Evolutionary conservation across 1,284 basidiomycete species (phyloP).

Genomic region (Malassezia japonica): DNA sequence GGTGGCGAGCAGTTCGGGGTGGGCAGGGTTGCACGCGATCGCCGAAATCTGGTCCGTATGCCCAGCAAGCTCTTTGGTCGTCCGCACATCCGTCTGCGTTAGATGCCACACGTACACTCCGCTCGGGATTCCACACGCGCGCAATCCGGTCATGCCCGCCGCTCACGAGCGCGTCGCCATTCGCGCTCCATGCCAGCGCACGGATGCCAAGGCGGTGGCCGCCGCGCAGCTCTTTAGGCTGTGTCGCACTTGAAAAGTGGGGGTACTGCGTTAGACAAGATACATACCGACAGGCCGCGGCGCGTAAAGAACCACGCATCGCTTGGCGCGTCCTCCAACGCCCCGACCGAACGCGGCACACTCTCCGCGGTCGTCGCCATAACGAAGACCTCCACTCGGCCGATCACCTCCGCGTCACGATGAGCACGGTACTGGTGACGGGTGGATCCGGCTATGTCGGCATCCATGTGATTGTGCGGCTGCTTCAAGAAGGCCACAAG

Average conservation of each 20-base stretch:
- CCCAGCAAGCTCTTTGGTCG: slow-evolving; percentile 32
- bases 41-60: slow-evolving; percentile 41
- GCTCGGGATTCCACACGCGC: slow-evolving; percentile 37
- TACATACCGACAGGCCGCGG: slow-evolving; percentile 7
- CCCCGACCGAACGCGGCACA: neutral
- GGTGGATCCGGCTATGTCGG: too few relatives aligned
- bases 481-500: too few relatives aligned
- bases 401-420: too few relatives aligned
- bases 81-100: slow-evolving; percentile 23
- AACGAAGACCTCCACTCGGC: neutral
- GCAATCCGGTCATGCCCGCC: slow-evolving; percentile 25
- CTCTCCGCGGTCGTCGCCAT: neutral
- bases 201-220: slow-evolving; percentile 26
- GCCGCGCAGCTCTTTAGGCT: slow-evolving; percentile 22
- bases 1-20: slow-evolving; percentile 34
- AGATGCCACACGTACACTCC: slow-evolving; percentile 16
- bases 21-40: slow-evolving; percentile 28
- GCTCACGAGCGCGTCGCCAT: slow-evolving; percentile 33
- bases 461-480: neutral
- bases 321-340: neutral
- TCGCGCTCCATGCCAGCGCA: slow-evolving; percentile 32
- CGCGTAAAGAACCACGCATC: slow-evolving; percentile 10
- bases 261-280: slow-evolving; percentile 2
- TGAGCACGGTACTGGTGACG: too few relatives aligned
- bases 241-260: neutral